Evolutionary conservation across 2,329 filamentous ascomycete genomes (phyloP).

Genomic region (Penicillium sclerotigenum): DNA sequence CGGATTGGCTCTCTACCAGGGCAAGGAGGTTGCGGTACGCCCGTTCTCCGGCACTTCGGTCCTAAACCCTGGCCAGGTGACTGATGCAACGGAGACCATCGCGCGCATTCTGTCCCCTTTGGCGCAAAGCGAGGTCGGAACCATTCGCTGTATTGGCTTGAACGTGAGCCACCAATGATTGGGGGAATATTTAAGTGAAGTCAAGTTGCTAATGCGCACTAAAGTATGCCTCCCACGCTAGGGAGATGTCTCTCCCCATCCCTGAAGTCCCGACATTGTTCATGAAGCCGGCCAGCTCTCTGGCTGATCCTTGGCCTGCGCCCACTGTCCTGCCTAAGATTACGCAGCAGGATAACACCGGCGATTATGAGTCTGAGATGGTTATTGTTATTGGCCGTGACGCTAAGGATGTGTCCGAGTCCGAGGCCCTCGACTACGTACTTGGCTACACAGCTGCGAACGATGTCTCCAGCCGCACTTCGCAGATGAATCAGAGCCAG

Average conservation of each 20-base stretch:
- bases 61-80: conserved; percentile 52
- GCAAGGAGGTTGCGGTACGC: conserved; percentile 55
- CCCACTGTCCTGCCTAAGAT: conserved; percentile 54
- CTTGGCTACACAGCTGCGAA: conserved; percentile 64
- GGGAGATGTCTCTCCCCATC: conserved; percentile 52
- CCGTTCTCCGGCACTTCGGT: conserved; percentile 60
- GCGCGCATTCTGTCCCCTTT: conserved; percentile 52
- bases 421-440: conserved; percentile 57
- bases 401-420: conserved; percentile 55
- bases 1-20: conserved; percentile 55
- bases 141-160: conserved; percentile 58
- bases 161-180: conserved; percentile 41
- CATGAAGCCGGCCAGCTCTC: conserved; percentile 55
- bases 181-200: background rate
- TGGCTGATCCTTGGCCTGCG: conserved; percentile 54
- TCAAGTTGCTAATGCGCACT: background rate
- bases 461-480: conserved; percentile 60
- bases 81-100: conserved; percentile 40
- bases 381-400: conserved; percentile 55
- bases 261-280: conserved; percentile 57
- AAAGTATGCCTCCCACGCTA: conserved; percentile 50
- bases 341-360: conserved; percentile 52
- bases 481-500: conserved; percentile 54
- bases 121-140: conserved; percentile 50
- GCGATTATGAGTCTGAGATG: conserved; percentile 60